These are phyloP conservation scores for Ustilago cynodontis DNA, from an alignment of 1,284 basidiomycete genomes.

Conservation along the genomic window DNA sequence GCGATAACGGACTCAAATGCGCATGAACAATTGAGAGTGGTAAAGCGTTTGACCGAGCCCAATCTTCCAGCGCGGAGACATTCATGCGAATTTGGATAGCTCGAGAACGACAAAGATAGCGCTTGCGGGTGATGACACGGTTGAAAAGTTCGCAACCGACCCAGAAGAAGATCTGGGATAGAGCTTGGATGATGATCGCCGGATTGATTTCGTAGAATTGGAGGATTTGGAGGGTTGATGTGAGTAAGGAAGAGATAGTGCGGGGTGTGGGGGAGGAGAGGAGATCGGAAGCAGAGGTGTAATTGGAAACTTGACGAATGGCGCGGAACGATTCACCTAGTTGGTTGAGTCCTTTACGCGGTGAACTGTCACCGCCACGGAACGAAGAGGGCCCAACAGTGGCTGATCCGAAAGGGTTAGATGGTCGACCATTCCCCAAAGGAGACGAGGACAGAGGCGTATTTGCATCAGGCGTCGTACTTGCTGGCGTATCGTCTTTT, in stretches of 20 bases:
- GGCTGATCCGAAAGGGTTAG: conserved; percentile 20
- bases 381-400: conserved; percentile 31
- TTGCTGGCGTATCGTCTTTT: conserved; percentile 10
- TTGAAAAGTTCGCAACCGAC: conserved; percentile 88
- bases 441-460: conserved; percentile 23
- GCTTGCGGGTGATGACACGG: conserved; percentile 92
- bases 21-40: conserved; percentile 80
- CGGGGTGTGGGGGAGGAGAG: conserved; percentile 71
- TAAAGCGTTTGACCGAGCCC: conserved; percentile 84
- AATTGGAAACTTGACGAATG: conserved; percentile 48
- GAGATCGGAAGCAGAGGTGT: conserved; percentile 46
- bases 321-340: conserved; percentile 32
- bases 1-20: conserved; percentile 86
- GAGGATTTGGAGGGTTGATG: conserved; percentile 86
- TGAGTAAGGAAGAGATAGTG: conserved; percentile 83
- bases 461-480: background rate
- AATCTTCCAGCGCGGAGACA: conserved; percentile 86
- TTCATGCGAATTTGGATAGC: conserved; percentile 93
- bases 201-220: conserved; percentile 92
- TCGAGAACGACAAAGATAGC: conserved; percentile 89
- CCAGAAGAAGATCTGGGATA: conserved; percentile 96
- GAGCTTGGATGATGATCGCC: conserved; percentile 86
- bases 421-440: conserved; percentile 39
- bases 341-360: conserved; percentile 16
- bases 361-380: conserved; percentile 27